Percentiles rank a stretch among this genome's conserved stretches.
phyloP scores from a whole-genome alignment of 2,329 filamentous ascomycete species.

The Apiospora phragmitis region DNA sequence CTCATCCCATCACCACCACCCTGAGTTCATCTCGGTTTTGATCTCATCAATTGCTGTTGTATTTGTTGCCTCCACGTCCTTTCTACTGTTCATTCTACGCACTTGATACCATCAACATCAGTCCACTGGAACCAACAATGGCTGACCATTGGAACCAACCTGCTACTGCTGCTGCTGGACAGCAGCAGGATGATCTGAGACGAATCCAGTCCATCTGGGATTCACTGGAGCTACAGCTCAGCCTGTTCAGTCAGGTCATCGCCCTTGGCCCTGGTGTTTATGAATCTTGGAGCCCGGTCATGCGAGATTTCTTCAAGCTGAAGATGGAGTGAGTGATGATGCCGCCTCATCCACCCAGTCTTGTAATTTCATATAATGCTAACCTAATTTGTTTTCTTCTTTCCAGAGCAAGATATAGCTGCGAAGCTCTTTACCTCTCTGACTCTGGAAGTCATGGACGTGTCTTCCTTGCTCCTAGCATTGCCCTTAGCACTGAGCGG shows the following conservation, averaged over 20 bases:
- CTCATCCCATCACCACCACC: not conserved
- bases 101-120: not conserved
- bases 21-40: not conserved
- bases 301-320: not conserved
- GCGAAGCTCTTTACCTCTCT: not conserved
- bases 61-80: not conserved
- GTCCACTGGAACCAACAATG: not conserved
- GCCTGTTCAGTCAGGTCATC: not conserved
- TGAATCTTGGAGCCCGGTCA: not conserved
- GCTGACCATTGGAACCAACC: not conserved
- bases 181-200: not conserved
- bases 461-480: not conserved
- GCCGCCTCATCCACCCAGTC: not conserved
- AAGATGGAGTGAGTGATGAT: slow-evolving; percentile 6
- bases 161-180: not conserved
- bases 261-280: not conserved
- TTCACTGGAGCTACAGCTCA: not conserved
- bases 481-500: not conserved
- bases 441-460: not conserved
- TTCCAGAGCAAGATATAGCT: not conserved
- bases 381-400: not conserved
- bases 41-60: not conserved
- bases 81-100: not conserved
- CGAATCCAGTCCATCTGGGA: not conserved
- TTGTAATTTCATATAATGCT: too few relatives aligned